Base-by-base conservation (phyloP, 1,284 basidiomycete species). In the Tilletia walkeri region DNA sequence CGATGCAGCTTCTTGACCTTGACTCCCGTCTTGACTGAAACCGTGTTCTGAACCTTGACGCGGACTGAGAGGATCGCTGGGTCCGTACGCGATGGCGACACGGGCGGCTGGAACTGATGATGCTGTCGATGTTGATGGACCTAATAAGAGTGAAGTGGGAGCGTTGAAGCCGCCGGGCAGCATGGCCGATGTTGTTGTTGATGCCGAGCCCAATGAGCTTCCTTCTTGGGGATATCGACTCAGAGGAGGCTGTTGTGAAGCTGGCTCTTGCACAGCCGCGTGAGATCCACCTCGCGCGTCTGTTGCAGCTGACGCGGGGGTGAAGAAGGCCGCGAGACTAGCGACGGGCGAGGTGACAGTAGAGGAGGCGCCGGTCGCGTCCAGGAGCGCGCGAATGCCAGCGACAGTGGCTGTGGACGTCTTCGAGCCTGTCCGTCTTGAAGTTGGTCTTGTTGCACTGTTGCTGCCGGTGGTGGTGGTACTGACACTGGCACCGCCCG, bases 21-120 rank as follows among this genome's bases (percentile, higher is more conserved):
- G 59, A 34, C 59, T 63, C 9, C 59, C 59, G 59, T 63, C 59
- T 16, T 63, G 59, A 38, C 59, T 63, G 30, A 38, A 41, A 3
- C 36, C 59, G 59, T 63, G 59, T 16, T 63, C 38, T 10, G 59
- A 63, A 16, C 38, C 59, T 41, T 38, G 38, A 20, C 12, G 59
- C 18, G 59, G 59, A 34, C 59, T 63, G 50, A 24, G 18, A 24
- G 20, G 50, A 18, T n/a, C 50, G 3, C n/a, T 24, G 12, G 50
- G 50, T 10, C 7, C 20, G 2, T 16, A 53, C n/a, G 50, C 41
- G 41, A 7, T 45, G 1, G 41, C 41, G 41, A 45, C 41, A 3
- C 41, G 41, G 41, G 41, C 41, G 14, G 41, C 41, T 14, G 41
- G 14, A 45, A 14, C 3, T 45, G 41, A 14, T 3, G 41, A 1